These are phyloP conservation scores for Entomortierella chlamydospora DNA, from an alignment of 192 early-diverging fungal species.

Conservation along the genomic window DNA sequence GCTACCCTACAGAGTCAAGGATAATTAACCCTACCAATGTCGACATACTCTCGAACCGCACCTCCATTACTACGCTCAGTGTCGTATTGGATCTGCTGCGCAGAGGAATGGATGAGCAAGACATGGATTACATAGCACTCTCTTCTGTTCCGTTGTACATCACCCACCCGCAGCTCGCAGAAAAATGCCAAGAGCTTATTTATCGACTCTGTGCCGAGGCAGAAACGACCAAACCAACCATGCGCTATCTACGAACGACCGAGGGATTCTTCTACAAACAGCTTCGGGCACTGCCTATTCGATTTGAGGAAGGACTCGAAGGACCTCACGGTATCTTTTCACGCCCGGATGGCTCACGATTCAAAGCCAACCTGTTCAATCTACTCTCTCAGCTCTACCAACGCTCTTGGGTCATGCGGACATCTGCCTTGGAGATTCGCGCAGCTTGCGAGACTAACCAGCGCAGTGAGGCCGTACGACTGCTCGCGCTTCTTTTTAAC, in stretches of 20 bases:
- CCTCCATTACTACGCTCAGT: slow-evolving; percentile 68
- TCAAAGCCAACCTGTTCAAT: slow-evolving; percentile 47
- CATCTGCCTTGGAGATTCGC: slow-evolving; percentile 90
- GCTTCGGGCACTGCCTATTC: slow-evolving; percentile 59
- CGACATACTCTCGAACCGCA: slow-evolving; percentile 51
- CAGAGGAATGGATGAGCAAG: slow-evolving; percentile 55
- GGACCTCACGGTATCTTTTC: slow-evolving; percentile 33
- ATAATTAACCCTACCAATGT: slow-evolving; percentile 52
- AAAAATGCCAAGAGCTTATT: slow-evolving; percentile 90
- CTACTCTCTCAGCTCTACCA: slow-evolving; percentile 77
- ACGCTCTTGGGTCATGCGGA: slow-evolving; percentile 90
- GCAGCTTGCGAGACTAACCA: slow-evolving; percentile 46
- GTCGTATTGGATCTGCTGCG: slow-evolving; percentile 71
- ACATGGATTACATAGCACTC: slow-evolving; percentile 43
- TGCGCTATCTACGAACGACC: slow-evolving; percentile 82
- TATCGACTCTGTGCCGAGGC: slow-evolving; percentile 82
- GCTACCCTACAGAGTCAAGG: slow-evolving; percentile 64
- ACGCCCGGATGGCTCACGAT: slow-evolving; percentile 18
- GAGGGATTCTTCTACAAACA: slow-evolving; percentile 84
- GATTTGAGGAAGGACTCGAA: slow-evolving; percentile 37
- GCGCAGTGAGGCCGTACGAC: slow-evolving; percentile 42
- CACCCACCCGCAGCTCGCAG: slow-evolving; percentile 82
- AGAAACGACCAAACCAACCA: slow-evolving; percentile 73
- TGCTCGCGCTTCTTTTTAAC: slow-evolving; percentile 55
- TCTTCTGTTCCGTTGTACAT: slow-evolving; percentile 61